Evolutionary conservation across 148 eudicot species (phyloP).

Genomic region (Silene uniflora): DNA sequence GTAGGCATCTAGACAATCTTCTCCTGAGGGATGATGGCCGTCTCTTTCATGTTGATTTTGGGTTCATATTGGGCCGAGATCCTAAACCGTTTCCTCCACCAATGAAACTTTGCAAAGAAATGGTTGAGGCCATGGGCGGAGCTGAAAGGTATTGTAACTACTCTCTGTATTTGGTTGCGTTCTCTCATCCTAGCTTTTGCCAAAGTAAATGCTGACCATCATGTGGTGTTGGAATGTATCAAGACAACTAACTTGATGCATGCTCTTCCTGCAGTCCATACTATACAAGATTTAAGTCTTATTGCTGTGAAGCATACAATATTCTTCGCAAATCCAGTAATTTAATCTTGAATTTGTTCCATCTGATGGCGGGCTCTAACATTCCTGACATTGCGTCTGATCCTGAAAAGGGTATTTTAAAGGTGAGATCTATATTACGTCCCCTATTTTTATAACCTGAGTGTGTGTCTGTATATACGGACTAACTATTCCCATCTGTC

Average conservation of each 20-base stretch:
- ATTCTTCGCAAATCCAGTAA: constrained; percentile 94
- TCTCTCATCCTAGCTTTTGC: background rate
- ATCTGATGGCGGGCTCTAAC: constrained; percentile 94
- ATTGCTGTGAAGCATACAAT: constrained; percentile 98
- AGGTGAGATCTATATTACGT: constrained; percentile 42
- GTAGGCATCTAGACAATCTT: constrained; percentile 95
- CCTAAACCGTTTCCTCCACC: constrained; percentile 99
- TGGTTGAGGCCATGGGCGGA: constrained; percentile 99
- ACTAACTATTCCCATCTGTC: background rate
- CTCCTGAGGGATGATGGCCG: constrained; percentile 90
- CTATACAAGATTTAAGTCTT: constrained; percentile 91
- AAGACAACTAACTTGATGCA: too few relatives aligned
- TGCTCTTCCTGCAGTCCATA: constrained; percentile 69
- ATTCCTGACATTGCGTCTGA: constrained; percentile 97
- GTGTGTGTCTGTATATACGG: background rate
- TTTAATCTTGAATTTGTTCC: constrained; percentile 84
- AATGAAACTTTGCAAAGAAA: constrained; percentile 98
- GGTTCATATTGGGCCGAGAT: constrained; percentile 90
- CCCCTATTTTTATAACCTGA: background rate
- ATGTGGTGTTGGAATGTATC: background rate
- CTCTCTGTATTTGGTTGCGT: background rate
- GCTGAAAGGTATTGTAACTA: constrained; percentile 71
- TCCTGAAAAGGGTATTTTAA: constrained; percentile 95
- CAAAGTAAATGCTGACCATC: background rate
- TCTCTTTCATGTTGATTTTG: constrained; percentile 97